Evolutionary conservation across 768 basidiomycete species (phyloP), one percentile per base, ranked within the genome.

Genomic region (Chalciporus piperatus): DNA sequence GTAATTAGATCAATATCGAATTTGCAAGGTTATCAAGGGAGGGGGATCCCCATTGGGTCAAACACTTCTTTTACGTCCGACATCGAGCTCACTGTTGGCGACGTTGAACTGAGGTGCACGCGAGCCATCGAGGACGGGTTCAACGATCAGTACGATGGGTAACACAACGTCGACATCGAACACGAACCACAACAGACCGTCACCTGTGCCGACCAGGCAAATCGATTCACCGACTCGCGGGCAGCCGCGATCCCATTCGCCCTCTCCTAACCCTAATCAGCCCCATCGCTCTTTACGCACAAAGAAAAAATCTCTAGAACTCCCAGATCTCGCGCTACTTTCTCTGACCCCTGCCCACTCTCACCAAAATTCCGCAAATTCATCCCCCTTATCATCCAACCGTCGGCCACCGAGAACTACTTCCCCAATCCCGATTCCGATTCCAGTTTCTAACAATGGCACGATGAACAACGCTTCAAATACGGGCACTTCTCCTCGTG

Each of bases 281-380:
- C 75, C 83, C 1, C 84, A 87, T 66, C 73, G 74, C 28, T 85
- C 85, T 40, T 70, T 88, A 51, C 75, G 83, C 37, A 73, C 75
- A 19, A 88, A 84, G 75, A 87, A 86, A 70, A 81, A 77, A 63
- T 86, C 84, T 0, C 80, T 90, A 17, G 85, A 90, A 64, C 76
- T 90, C 22, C 87, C 87, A 47, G 87, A 89, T 73, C 82, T 90
- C 60, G 78, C 78, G 12, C 70, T 71, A 52, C 75, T 79, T 56
- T 70, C 76, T 41, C 60, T 80, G 54, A 74, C 78, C 50, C 75
- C 76, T 51, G 69, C 69, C 44, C 58, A 68, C 39, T 70, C 72
- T 25, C 62, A 65, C 50, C 69, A 65, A 40, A 60, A 59, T 51
- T 70, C 74, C 41, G 66, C 72, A 35, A 70, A 72, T 41, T 65